A percentile compares a stretch with the other conserved stretches of the same genome.
These are phyloP conservation scores for Fagopyrum esculentum DNA, from an alignment of 148 eudicot species.

Conservation along the genomic window DNA sequence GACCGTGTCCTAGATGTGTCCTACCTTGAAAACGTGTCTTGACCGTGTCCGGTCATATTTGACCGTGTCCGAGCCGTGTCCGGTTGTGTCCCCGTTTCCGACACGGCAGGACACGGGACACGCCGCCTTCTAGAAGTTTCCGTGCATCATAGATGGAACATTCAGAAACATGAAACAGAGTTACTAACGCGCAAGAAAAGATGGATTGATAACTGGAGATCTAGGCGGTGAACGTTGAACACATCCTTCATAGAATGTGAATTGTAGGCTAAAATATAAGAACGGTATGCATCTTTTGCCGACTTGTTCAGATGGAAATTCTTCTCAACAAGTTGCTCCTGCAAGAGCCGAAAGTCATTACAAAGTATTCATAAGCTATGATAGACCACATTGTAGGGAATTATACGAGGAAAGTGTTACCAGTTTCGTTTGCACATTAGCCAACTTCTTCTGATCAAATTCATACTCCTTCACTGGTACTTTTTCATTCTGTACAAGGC, in stretches of 20 bases:
- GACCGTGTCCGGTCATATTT: no score
- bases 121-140: no score
- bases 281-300: conserved; percentile 86
- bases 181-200: no score
- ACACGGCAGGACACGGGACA: no score
- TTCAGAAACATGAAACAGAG: no score
- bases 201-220: conserved; percentile 52
- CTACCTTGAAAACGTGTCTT: no score
- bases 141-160: no score
- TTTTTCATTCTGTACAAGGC: conserved; percentile 49
- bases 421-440: conserved; percentile 73
- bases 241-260: conserved; percentile 96
- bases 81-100: no score
- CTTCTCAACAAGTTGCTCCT: conserved; percentile 66
- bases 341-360: conserved; percentile 20
- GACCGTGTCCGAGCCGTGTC: no score
- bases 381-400: neutral
- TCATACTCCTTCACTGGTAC: conserved; percentile 87
- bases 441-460: conserved; percentile 53
- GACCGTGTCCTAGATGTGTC: no score
- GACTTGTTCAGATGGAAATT: conserved; percentile 80
- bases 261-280: conserved; percentile 71
- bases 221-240: conserved; percentile 75
- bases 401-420: conserved; percentile 28
- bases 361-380: neutral